Percentiles rank a stretch among this genome's conserved stretches.
phyloP scores from a whole-genome alignment of 768 basidiomycete genomes.

The Pleurotus ostreatus region DNA sequence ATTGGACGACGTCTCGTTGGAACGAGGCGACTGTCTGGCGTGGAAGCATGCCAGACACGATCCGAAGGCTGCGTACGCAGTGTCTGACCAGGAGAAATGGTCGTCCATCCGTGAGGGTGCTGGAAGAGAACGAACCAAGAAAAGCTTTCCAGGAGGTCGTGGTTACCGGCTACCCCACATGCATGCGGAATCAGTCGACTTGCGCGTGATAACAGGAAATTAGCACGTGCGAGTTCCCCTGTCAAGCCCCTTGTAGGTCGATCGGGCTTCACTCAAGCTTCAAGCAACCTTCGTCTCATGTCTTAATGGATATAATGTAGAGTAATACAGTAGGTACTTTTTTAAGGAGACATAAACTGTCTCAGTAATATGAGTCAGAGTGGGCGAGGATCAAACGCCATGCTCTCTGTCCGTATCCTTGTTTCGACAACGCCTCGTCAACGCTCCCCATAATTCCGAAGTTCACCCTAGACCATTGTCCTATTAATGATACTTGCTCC shows the following conservation, averaged over 20 bases:
- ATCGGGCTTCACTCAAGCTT: too few species aligned
- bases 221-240: too few species aligned
- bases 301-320: too few species aligned
- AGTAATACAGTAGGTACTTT: too few species aligned
- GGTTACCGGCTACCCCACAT: background rate
- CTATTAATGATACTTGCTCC: background rate
- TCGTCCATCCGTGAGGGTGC: slow-evolving; percentile 21
- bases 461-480: background rate
- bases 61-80: slow-evolving; percentile 49
- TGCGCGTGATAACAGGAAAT: too few species aligned
- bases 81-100: slow-evolving; percentile 58
- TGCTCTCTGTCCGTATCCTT: background rate
- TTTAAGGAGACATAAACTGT: too few species aligned
- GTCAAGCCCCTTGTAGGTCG: too few species aligned
- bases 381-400: background rate
- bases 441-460: background rate
- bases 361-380: too few species aligned
- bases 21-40: slow-evolving; percentile 16
- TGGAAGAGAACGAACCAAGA: background rate
- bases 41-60: slow-evolving; percentile 59
- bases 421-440: background rate
- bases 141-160: background rate
- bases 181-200: too few species aligned
- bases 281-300: too few species aligned
- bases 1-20: slow-evolving; percentile 13